phyloP scores from a whole-genome alignment of 495 filamentous ascomycete species.

The Aspergillus saccharolyticus region DNA sequence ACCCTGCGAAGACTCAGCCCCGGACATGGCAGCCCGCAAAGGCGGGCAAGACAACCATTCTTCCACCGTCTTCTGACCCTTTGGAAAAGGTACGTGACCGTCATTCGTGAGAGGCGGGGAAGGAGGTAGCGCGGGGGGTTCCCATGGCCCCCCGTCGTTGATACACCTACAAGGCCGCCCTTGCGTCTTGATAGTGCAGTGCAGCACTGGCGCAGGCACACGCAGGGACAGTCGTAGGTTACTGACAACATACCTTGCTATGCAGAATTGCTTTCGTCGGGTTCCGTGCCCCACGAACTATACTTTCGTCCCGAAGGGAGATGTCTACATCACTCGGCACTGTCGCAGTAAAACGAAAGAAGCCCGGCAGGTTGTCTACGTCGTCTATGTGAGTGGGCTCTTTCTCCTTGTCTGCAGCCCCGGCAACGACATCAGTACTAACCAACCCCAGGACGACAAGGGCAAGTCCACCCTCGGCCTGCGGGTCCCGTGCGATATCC shows the following conservation, averaged over 20 bases:
- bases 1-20: neutral
- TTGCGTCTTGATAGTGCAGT: slow-evolving; percentile 11
- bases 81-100: slow-evolving; percentile 17
- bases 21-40: slow-evolving; percentile 9
- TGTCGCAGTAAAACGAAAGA: slow-evolving; percentile 45
- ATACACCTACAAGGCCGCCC: neutral
- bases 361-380: slow-evolving; percentile 33
- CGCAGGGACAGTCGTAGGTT: neutral
- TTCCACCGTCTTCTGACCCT: slow-evolving; percentile 16
- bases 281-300: slow-evolving; percentile 31
- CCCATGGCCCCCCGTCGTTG: neutral
- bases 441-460: slow-evolving; percentile 25
- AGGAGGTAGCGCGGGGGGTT: neutral
- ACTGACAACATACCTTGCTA: slow-evolving; percentile 6
- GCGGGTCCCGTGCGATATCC: slow-evolving; percentile 41
- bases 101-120: neutral
- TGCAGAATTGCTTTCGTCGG: slow-evolving; percentile 29
- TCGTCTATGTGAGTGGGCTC: slow-evolving; percentile 35
- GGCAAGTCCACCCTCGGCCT: slow-evolving; percentile 37
- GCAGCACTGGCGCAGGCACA: slow-evolving; percentile 5
- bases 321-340: slow-evolving; percentile 47
- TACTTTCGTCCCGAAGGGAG: slow-evolving; percentile 47
- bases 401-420: neutral
- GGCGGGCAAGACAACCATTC: slow-evolving; percentile 7
- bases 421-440: neutral